Base-by-base conservation (phyloP, 1,139 yeast genomes). In the Saccharomyces pastorianus region DNA sequence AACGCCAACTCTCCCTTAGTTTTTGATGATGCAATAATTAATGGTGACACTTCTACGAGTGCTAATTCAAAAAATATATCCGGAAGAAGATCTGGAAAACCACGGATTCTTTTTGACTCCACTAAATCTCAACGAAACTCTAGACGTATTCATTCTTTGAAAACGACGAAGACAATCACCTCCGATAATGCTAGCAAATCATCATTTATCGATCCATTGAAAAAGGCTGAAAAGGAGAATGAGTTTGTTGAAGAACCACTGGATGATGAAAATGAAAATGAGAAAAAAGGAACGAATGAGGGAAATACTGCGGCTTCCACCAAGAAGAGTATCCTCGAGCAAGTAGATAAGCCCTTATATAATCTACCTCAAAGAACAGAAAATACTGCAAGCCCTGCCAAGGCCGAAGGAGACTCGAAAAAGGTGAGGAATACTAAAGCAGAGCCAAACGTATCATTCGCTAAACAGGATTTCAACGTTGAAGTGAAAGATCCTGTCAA, bases 401-500 rank as follows among this genome's bases (percentile, higher is more conserved):
- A 17, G n/a, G 11, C 6, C n/a, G 17, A 26, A 9, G 44, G 11
- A n/a, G 13, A 27, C 14, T 46, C 47, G 17, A 41, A 49, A 20
- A 44, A 42, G 47, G 31, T 32, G 27, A 28, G 27, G 32, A 25
- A 38, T 8, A 14, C 23, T 17, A 38, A 38, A 17, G 11, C 25
- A 38, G 42, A 17, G 6, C 11, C 42, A 38, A 38, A 17, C 13
- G 1, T 38, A 11, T 6, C 23, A 38, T 17, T n/a, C 2, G 8
- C 7, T 13, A 49, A 20, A 17, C 50, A 44, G 14, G 63, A 71
- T 47, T 78, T 88, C 60, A 83, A 80, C 5, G 85, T 91, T 47
- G 71, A 84, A 1, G 96, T 91, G 2, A 95, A 95, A 2, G 96
- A 93, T 68, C 98, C 98, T 1, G 80, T 84, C 66, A 90, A 88